Evolutionary conservation across 2,329 filamentous ascomycete genomes (phyloP).

Genomic region (Cladosporium sp.): DNA sequence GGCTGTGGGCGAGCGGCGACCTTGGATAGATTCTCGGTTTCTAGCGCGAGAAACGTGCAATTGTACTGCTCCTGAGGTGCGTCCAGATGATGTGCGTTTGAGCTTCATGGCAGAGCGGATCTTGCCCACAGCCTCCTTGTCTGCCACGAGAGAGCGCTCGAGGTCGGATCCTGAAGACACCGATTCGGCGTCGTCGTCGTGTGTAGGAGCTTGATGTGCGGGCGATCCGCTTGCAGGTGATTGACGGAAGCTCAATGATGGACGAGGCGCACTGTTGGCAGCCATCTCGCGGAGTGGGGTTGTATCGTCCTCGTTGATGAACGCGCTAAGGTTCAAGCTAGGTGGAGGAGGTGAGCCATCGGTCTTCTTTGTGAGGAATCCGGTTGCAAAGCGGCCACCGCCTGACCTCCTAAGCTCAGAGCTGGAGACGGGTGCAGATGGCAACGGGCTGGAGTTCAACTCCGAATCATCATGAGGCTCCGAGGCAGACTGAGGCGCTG

Average conservation of each 20-base stretch:
- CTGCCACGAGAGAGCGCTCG: constrained; percentile 27
- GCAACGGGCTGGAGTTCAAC: constrained; percentile 57
- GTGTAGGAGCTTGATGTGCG: constrained; percentile 18
- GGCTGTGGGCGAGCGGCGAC: constrained; percentile 57
- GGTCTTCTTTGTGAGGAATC: constrained; percentile 71
- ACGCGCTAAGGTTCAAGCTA: constrained; percentile 58
- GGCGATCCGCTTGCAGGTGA: constrained; percentile 29
- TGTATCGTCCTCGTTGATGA: constrained; percentile 56
- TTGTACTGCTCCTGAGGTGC: constrained; percentile 25
- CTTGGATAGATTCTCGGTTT: constrained; percentile 43
- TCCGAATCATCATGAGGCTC: background rate
- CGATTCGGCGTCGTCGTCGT: constrained; percentile 38
- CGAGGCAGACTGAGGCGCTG: background rate
- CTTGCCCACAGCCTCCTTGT: constrained; percentile 30
- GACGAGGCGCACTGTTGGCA: constrained; percentile 42
- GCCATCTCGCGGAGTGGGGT: constrained; percentile 50
- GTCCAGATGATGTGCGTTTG: constrained; percentile 43
- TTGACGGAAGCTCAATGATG: constrained; percentile 44
- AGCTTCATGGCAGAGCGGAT: constrained; percentile 53
- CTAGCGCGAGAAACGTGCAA: constrained; percentile 20
- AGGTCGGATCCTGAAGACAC: constrained; percentile 28
- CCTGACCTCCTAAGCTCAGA: constrained; percentile 55
- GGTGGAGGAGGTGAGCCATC: constrained; percentile 58
- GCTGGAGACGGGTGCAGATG: constrained; percentile 57
- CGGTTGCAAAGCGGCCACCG: constrained; percentile 74